phyloP scores from a whole-genome alignment of 176 grass and related monocot genomes.

The Cenchrus purpureus region DNA sequence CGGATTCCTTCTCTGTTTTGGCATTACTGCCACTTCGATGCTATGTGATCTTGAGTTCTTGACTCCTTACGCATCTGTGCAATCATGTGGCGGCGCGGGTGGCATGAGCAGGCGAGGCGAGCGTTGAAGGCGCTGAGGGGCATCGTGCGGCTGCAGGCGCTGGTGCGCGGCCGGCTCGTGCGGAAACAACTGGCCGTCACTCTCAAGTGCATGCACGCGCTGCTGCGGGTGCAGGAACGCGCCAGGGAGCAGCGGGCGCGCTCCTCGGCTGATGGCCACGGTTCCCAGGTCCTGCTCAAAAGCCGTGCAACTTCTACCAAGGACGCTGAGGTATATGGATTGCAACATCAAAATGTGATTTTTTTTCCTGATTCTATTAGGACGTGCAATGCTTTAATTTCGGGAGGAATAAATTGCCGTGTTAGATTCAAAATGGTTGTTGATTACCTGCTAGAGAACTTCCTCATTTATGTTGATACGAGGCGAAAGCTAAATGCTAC shows the following conservation, averaged over 20 bases:
- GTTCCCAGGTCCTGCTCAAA: constrained; percentile 15
- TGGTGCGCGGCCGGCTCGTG: constrained; percentile 75
- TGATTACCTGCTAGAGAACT: not conserved
- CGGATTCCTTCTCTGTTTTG: not conserved
- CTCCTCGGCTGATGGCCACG: constrained; percentile 48
- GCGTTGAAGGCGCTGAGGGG: constrained; percentile 82
- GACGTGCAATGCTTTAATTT: not conserved
- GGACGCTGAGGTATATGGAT: constrained; percentile 24
- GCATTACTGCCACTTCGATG: not conserved
- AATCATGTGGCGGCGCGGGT: not conserved
- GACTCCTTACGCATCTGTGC: not conserved
- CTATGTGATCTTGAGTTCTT: not conserved
- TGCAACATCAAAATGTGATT: not conserved
- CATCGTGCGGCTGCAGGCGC: constrained; percentile 91
- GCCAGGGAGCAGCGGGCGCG: constrained; percentile 66
- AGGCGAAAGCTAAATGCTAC: not conserved
- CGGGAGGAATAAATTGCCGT: not conserved
- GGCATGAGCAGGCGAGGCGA: constrained; percentile 71
- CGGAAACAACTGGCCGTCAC: constrained; percentile 85
- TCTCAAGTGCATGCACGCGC: constrained; percentile 83
- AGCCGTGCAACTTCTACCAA: constrained; percentile 30
- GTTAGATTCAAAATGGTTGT: not conserved
- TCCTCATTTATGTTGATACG: not conserved
- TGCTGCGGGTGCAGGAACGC: constrained; percentile 83
- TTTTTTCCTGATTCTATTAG: not conserved